Percentiles rank a stretch among this genome's conserved stretches.
phyloP scores from a whole-genome alignment of 2,329 filamentous ascomycete species.

The Colletotrichum phormii region DNA sequence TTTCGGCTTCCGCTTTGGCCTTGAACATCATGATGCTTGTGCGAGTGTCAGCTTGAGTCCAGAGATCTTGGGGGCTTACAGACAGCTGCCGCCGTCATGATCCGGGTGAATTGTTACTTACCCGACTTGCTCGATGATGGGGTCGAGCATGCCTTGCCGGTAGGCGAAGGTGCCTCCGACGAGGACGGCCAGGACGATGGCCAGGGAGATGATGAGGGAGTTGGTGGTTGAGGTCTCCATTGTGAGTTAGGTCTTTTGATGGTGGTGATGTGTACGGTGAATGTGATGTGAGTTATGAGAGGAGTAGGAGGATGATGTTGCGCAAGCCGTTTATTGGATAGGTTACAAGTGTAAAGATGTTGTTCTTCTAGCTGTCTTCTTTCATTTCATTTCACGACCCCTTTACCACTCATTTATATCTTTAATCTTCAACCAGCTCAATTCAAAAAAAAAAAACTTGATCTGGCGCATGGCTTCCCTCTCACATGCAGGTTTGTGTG shows the following conservation, averaged over 20 bases:
- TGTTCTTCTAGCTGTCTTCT: too few species aligned
- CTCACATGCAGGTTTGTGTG: not conserved
- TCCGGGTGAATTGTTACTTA: conserved; percentile 1
- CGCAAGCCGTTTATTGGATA: not conserved
- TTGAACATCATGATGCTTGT: conserved; percentile 49
- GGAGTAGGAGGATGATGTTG: not conserved
- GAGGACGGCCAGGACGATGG: conserved; percentile 43
- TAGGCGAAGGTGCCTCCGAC: conserved; percentile 49
- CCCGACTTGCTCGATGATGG: conserved; percentile 51
- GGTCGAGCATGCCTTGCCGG: conserved; percentile 50
- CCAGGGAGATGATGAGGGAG: conserved; percentile 42
- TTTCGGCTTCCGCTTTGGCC: conserved; percentile 53
- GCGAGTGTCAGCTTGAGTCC: not conserved
- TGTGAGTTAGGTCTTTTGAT: not conserved
- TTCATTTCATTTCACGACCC: too few species aligned
- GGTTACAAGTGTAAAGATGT: not conserved
- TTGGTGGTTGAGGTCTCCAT: conserved; percentile 35
- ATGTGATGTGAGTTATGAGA: not conserved
- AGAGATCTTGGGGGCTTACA: not conserved
- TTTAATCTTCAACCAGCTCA: not conserved
- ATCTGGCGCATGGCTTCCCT: not conserved
- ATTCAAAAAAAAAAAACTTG: conserved; percentile 14
- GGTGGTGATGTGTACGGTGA: too few species aligned
- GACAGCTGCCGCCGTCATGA: not conserved
- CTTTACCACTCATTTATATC: too few species aligned